Evolutionary conservation across 352 stramenopile species (phyloP).

Genomic region (Phytophthora vignae): DNA sequence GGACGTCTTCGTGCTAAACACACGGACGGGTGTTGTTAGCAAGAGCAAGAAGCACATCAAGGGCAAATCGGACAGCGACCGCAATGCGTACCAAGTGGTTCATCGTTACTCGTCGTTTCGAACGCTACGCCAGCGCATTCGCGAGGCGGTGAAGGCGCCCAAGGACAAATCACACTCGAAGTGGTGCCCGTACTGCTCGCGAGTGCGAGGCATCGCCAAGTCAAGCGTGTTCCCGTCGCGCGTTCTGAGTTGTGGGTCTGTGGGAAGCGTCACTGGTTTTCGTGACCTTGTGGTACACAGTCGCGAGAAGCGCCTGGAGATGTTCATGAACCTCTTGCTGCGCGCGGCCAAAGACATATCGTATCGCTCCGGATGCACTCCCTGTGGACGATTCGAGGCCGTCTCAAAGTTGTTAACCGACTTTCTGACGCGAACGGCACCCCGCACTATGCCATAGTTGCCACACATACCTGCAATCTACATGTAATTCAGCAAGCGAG

Average conservation of each 20-base stretch:
- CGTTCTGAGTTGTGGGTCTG: conserved; percentile 26
- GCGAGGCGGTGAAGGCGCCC: conserved; percentile 26
- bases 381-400: conserved; percentile 56
- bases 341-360: conserved; percentile 54
- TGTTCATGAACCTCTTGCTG: conserved; percentile 61
- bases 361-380: conserved; percentile 50
- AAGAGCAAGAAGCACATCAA: background rate
- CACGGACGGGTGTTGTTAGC: conserved; percentile 31
- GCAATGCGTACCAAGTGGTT: too few relatives aligned
- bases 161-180: conserved; percentile 52
- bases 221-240: conserved; percentile 59
- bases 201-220: conserved; percentile 48
- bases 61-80: background rate
- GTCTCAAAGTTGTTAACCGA: conserved; percentile 60
- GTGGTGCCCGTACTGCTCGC: conserved; percentile 69
- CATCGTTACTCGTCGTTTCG: conserved; percentile 53
- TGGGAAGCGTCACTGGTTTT: conserved; percentile 32
- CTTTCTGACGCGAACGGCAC: conserved; percentile 53
- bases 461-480: too few relatives aligned
- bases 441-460: background rate
- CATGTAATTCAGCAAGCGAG: too few relatives aligned
- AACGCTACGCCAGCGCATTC: conserved; percentile 48
- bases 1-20: conserved; percentile 45
- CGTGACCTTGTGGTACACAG: conserved; percentile 30
- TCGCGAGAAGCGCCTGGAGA: conserved; percentile 42